phyloP scores from a whole-genome alignment of 495 filamentous ascomycete species.

The Bryoglossum gracile region DNA sequence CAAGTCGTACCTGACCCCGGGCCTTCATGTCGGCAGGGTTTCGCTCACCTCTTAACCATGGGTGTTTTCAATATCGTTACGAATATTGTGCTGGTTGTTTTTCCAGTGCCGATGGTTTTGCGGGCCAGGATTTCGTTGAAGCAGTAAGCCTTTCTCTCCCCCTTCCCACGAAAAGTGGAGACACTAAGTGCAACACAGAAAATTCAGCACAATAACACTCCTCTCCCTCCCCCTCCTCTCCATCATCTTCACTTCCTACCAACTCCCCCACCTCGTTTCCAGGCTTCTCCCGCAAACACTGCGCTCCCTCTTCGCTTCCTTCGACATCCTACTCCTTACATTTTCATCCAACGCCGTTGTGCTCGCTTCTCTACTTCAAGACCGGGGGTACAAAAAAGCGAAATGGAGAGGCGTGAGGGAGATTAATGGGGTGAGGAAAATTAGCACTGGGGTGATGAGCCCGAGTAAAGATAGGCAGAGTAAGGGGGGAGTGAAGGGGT shows the following conservation, averaged over 20 bases:
- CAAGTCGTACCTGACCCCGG: conserved; percentile 87
- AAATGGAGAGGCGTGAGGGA: conserved; percentile 45
- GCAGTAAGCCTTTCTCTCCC: conserved; percentile 39
- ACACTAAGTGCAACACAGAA: conserved; percentile 8
- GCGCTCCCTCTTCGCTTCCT: conserved; percentile 67
- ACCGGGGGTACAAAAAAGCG: conserved; percentile 67
- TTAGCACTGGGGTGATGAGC: background rate
- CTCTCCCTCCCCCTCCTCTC: conserved; percentile 17
- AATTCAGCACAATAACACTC: conserved; percentile 14
- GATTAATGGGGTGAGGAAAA: conserved; percentile 4
- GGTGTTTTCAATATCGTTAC: conserved; percentile 78
- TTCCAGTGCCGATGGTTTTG: conserved; percentile 81
- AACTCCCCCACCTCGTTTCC: conserved; percentile 59
- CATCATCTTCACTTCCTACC: conserved; percentile 31
- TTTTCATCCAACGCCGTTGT: conserved; percentile 72
- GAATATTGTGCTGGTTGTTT: conserved; percentile 74
- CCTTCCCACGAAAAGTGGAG: background rate
- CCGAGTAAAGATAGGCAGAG: background rate
- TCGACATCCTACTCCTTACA: conserved; percentile 70
- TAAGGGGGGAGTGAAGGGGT: background rate
- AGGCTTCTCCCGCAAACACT: conserved; percentile 56
- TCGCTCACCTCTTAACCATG: conserved; percentile 78
- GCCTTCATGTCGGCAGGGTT: conserved; percentile 75
- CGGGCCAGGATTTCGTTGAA: conserved; percentile 57
- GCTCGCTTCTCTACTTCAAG: conserved; percentile 72